Evolutionary conservation across 176 grass and related monocot genomes (phyloP).

Genomic region (Rhynchospora pubera): DNA sequence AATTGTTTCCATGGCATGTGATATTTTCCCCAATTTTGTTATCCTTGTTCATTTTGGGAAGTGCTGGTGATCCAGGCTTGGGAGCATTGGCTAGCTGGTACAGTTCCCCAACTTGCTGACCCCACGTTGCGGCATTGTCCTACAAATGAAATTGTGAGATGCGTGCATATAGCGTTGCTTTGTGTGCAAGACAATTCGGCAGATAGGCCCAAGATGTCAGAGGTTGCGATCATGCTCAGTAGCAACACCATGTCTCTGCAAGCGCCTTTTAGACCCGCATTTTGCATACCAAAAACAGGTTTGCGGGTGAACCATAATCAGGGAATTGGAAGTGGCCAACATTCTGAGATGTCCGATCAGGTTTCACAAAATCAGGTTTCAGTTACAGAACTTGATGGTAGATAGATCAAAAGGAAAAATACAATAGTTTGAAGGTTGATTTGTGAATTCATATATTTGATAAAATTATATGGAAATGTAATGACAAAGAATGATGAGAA

Average conservation of each 20-base stretch:
- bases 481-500: neutral
- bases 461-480: too few relatives aligned
- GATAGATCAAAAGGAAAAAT: conserved; percentile 13
- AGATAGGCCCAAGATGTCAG: conserved; percentile 49
- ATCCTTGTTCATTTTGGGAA: neutral
- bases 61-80: conserved; percentile 30
- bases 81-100: conserved; percentile 45
- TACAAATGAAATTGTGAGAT: conserved; percentile 26
- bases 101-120: conserved; percentile 32
- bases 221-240: conserved; percentile 48
- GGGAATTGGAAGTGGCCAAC: neutral
- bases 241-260: conserved; percentile 33
- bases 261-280: conserved; percentile 35
- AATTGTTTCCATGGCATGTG: neutral
- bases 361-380: conserved; percentile 32
- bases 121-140: conserved; percentile 21
- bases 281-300: conserved; percentile 24
- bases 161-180: conserved; percentile 44
- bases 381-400: conserved; percentile 41
- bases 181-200: conserved; percentile 54
- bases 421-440: neutral
- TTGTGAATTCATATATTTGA: neutral
- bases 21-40: neutral
- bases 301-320: conserved; percentile 7
- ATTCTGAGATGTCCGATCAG: neutral